Evolutionary conservation across 768 basidiomycete genomes (phyloP).

Genomic region (Boletus subparvulus): DNA sequence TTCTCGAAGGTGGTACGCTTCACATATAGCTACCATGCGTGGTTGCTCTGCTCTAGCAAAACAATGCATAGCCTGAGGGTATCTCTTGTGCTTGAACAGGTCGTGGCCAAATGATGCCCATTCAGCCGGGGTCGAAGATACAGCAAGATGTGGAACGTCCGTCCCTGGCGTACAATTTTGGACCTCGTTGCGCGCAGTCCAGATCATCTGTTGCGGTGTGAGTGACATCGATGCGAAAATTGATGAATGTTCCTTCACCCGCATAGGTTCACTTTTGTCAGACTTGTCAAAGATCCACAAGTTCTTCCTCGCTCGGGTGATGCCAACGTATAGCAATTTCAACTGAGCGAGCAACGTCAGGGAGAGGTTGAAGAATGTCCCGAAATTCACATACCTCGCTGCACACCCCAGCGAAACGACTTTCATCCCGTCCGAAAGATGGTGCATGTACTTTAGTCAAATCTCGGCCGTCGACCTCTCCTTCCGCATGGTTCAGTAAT

Average conservation of each 20-base stretch:
- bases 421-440: conserved; percentile 42
- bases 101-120: conserved; percentile 42
- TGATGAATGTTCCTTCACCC: conserved; percentile 32
- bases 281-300: conserved; percentile 71
- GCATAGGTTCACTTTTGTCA: conserved; percentile 54
- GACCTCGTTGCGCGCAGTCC: conserved; percentile 47
- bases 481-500: conserved; percentile 44
- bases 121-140: conserved; percentile 48
- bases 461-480: conserved; percentile 12
- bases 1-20: conserved; percentile 56
- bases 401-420: conserved; percentile 55
- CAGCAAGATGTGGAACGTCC: conserved; percentile 54
- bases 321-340: conserved; percentile 68
- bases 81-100: conserved; percentile 42
- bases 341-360: conserved; percentile 39
- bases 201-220: conserved; percentile 42
- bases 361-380: neutral
- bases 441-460: conserved; percentile 36
- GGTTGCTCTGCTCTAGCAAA: conserved; percentile 47
- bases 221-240: neutral
- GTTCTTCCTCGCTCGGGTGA: conserved; percentile 67
- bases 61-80: conserved; percentile 53
- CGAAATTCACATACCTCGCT: conserved; percentile 45
- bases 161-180: conserved; percentile 48
- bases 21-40: conserved; percentile 45